Percentiles rank a stretch among this genome's conserved stretches.
Evolutionary conservation across 2,329 filamentous ascomycete species (phyloP).

Genomic region (Fusarium virguliforme): DNA sequence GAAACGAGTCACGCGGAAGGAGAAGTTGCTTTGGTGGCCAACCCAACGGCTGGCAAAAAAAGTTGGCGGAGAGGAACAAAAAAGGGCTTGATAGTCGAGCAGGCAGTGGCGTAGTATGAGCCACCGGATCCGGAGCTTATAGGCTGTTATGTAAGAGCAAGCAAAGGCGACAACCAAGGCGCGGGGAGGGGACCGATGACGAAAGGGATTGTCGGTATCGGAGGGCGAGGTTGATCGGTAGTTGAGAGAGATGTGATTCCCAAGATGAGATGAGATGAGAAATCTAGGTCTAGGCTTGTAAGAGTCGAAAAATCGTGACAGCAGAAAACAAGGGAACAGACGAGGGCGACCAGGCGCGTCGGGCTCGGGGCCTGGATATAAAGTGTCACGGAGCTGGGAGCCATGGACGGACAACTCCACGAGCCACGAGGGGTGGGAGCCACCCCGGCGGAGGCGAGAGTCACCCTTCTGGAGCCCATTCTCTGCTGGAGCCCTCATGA

Average conservation of each 20-base stretch:
- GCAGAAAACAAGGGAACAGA: constrained; percentile 33
- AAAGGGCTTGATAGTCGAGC: constrained; percentile 27
- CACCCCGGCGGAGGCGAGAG: constrained; percentile 29
- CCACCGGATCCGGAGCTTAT: constrained; percentile 44
- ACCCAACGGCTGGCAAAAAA: constrained; percentile 46
- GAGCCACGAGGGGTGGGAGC: constrained; percentile 27
- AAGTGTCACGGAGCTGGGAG: constrained; percentile 23
- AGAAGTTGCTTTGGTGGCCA: constrained; percentile 22
- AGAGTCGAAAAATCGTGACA: constrained; percentile 33
- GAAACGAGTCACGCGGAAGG: constrained; percentile 14
- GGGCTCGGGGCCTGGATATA: constrained; percentile 45
- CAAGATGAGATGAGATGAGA: constrained; percentile 19
- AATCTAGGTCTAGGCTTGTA: constrained; percentile 25
- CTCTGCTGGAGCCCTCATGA: constrained; percentile 36
- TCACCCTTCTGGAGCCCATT: constrained; percentile 9
- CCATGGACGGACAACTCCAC: constrained; percentile 31
- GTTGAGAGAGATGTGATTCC: constrained; percentile 3
- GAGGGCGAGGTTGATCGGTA: constrained; percentile 19
- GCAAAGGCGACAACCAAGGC: constrained; percentile 24
- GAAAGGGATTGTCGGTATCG: constrained; percentile 34
- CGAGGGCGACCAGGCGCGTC: constrained; percentile 32
- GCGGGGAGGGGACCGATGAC: constrained; percentile 37
- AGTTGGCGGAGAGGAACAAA: constrained; percentile 15
- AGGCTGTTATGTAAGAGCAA: constrained; percentile 21
- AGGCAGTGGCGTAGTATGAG: constrained; percentile 42